Evolutionary conservation across 225 moss, liverwort and hornwort species (phyloP).

Genomic region (Lunularia cruciata): DNA sequence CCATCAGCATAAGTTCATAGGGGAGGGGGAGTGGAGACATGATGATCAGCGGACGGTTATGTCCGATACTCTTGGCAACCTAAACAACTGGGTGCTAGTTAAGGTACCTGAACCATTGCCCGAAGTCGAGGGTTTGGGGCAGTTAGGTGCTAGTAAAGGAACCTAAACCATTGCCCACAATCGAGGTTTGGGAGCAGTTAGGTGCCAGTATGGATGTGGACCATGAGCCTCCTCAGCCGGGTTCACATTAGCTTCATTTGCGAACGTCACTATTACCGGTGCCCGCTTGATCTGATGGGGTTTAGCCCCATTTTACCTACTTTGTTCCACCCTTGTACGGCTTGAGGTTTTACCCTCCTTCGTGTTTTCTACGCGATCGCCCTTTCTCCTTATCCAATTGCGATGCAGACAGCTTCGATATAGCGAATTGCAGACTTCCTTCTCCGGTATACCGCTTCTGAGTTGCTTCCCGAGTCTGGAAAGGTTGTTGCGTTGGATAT

Average conservation of each 20-base stretch:
- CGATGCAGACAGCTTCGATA: constrained; percentile 71
- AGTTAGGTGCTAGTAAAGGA: constrained; percentile 62
- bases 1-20: constrained; percentile 97
- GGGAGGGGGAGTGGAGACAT: constrained; percentile 96
- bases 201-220: constrained; percentile 92
- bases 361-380: too few relatives aligned
- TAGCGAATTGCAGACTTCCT: constrained; percentile 90
- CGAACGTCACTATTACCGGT: constrained; percentile 61
- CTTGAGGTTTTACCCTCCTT: too few relatives aligned
- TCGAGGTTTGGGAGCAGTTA: constrained; percentile 27
- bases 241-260: constrained; percentile 53
- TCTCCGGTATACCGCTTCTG: constrained; percentile 80
- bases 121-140: constrained; percentile 32
- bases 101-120: constrained; percentile 61
- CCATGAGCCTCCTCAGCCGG: constrained; percentile 64
- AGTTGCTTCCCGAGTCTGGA: constrained; percentile 95
- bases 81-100: constrained; percentile 90
- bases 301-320: too few relatives aligned
- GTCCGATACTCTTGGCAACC: constrained; percentile 84
- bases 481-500: constrained; percentile 98
- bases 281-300: constrained; percentile 56
- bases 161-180: constrained; percentile 46
- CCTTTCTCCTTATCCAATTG: too few relatives aligned
- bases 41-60: constrained; percentile 79
- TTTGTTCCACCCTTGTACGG: too few relatives aligned